phyloP scores from a whole-genome alignment of 192 early-diverging fungal species.

The Paraglomus occultum region DNA sequence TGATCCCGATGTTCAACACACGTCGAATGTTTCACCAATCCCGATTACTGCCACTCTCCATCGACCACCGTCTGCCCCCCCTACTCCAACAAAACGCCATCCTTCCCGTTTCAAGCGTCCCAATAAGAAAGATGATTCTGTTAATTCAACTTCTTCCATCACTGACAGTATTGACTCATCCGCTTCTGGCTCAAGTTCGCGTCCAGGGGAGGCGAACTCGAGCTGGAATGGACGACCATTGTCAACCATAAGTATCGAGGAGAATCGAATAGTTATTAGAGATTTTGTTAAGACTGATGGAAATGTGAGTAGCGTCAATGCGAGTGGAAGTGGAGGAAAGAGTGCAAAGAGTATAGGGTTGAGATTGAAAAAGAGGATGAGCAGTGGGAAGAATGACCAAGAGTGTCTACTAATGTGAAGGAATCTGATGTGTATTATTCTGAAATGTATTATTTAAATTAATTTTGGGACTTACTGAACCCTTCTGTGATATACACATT shows the following conservation, averaged over 20 bases:
- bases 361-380: constrained; percentile 6
- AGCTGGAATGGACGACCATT: constrained; percentile 1
- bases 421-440: no score
- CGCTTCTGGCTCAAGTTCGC: constrained; percentile 1
- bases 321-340: background rate
- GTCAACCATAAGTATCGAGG: background rate
- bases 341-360: constrained; percentile 7
- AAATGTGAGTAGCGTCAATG: background rate
- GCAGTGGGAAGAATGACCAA: background rate
- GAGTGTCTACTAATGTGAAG: constrained; percentile 22
- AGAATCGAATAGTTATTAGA: background rate
- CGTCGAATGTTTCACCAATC: no score
- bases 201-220: background rate
- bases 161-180: constrained; percentile 21
- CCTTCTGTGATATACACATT: no score
- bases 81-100: background rate
- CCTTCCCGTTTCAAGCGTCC: background rate
- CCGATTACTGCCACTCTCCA: background rate
- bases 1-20: background rate
- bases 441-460: no score
- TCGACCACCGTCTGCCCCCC: background rate
- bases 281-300: background rate
- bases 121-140: constrained; percentile 17
- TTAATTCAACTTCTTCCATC: constrained; percentile 4
- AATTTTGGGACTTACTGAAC: no score